A percentile compares a stretch with the other conserved stretches of the same genome.
phyloP scores from a whole-genome alignment of 257 asterid species.

The Primulina huaijiensis region DNA sequence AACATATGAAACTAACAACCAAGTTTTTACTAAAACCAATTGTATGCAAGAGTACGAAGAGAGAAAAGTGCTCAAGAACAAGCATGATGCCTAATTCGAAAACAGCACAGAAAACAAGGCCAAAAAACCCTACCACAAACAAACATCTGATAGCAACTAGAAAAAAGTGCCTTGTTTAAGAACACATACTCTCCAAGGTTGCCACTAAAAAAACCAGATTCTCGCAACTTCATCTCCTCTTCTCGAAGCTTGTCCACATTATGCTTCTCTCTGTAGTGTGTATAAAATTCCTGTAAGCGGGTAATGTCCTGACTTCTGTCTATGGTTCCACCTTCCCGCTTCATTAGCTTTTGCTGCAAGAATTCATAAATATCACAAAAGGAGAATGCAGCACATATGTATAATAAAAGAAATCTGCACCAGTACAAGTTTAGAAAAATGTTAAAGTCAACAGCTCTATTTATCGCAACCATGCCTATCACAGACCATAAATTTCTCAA shows the following conservation, averaged over 20 bases:
- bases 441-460: constrained; percentile 13
- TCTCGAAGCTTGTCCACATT: constrained; percentile 79
- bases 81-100: constrained; percentile 2
- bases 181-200: constrained; percentile 98
- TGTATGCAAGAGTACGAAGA: constrained; percentile 1
- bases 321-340: constrained; percentile 83
- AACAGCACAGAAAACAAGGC: constrained; percentile 18
- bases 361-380: constrained; percentile 20
- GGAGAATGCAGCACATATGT: constrained; percentile 13
- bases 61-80: not conserved
- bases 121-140: constrained; percentile 13
- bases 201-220: constrained; percentile 85
- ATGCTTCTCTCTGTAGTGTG: constrained; percentile 64
- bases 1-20: constrained; percentile 14
- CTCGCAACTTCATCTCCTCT: constrained; percentile 88
- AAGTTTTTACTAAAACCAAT: not conserved
- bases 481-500: not conserved
- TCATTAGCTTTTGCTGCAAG: constrained; percentile 89
- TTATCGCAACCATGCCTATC: not conserved
- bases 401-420: constrained; percentile 12
- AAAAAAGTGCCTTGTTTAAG: constrained; percentile 25
- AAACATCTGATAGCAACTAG: not conserved
- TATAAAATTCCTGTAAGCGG: constrained; percentile 83
- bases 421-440: constrained; percentile 18
- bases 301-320: constrained; percentile 90